These are phyloP conservation scores for Trypanosoma melophagium DNA, from an alignment of 208 protist species.

Conservation along the genomic window DNA sequence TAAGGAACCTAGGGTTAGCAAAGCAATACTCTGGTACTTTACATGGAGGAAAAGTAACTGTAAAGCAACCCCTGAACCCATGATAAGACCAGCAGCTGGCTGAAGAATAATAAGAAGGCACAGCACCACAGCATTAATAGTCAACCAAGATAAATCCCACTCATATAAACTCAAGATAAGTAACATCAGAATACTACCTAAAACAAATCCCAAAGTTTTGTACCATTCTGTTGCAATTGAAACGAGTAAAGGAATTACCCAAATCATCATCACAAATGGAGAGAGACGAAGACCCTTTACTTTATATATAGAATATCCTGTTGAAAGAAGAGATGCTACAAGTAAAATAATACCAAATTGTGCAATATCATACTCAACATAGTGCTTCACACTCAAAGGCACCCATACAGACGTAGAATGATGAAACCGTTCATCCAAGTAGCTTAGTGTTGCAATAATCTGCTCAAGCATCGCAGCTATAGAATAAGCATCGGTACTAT, in stretches of 20 bases:
- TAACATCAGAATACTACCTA: conserved; percentile 19
- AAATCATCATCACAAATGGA: conserved; percentile 34
- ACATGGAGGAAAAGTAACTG: conserved; percentile 54
- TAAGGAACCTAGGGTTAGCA: conserved; percentile 28
- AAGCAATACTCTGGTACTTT: conserved; percentile 7
- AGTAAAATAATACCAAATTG: conserved; percentile 63
- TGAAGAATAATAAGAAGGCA: conserved; percentile 59
- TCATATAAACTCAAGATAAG: conserved; percentile 16
- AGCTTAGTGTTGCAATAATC: conserved; percentile 53
- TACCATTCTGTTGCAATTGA: conserved; percentile 12
- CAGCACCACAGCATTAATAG: conserved; percentile 53
- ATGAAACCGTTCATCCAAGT: conserved; percentile 67
- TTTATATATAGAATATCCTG: conserved; percentile 61
- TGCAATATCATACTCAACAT: conserved; percentile 62
- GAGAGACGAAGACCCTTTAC: conserved; percentile 40
- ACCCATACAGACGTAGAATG: conserved; percentile 72
- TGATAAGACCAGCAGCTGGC: conserved; percentile 46
- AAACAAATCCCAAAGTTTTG: conserved; percentile 24
- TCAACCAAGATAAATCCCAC: conserved; percentile 41
- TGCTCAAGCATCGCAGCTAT: conserved; percentile 22
- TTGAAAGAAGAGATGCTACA: conserved; percentile 51
- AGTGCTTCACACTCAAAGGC: conserved; percentile 33
- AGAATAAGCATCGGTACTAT: not conserved
- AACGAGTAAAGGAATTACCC: conserved; percentile 23
- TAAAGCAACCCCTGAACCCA: conserved; percentile 44